Percentiles rank a stretch among this genome's conserved stretches.
These are phyloP conservation scores for Backusella luteola DNA, from an alignment of 192 early-diverging fungal genomes.

Conservation along the genomic window DNA sequence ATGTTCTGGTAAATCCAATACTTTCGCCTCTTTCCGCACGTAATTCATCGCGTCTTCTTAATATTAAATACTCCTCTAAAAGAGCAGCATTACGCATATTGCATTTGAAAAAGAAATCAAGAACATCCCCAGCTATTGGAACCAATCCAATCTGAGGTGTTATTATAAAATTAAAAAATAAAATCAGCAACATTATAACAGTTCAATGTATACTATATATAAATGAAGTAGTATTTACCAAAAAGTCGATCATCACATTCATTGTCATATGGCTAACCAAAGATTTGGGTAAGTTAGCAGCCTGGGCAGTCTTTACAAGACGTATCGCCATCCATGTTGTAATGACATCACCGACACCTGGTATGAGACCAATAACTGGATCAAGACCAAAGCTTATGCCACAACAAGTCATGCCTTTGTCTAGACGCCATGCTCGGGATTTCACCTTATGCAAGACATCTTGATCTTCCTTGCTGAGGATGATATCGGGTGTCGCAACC, in stretches of 20 bases:
- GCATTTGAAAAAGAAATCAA: constrained; percentile 49
- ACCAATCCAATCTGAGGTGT: constrained; percentile 47
- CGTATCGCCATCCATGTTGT: constrained; percentile 37
- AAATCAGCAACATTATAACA: background rate
- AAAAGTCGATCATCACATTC: constrained; percentile 52
- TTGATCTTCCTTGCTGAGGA: constrained; percentile 24
- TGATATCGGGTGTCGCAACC: constrained; percentile 16
- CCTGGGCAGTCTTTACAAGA: constrained; percentile 36
- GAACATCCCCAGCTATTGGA: constrained; percentile 49
- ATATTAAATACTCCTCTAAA: constrained; percentile 44
- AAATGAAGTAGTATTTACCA: constrained; percentile 26
- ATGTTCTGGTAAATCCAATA: background rate
- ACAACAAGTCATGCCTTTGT: constrained; percentile 42
- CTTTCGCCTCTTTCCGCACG: constrained; percentile 23
- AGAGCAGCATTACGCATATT: constrained; percentile 51
- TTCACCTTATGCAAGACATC: constrained; percentile 42
- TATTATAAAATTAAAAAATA: background rate
- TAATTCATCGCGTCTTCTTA: constrained; percentile 30
- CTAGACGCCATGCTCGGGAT: constrained; percentile 39
- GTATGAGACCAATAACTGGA: constrained; percentile 50
- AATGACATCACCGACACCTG: constrained; percentile 48
- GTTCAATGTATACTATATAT: background rate
- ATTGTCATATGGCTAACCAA: constrained; percentile 41
- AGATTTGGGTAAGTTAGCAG: constrained; percentile 44
- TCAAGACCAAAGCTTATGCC: constrained; percentile 44